phyloP scores from a whole-genome alignment of 768 basidiomycete species.

The Sistotremastrum niveocremeum region DNA sequence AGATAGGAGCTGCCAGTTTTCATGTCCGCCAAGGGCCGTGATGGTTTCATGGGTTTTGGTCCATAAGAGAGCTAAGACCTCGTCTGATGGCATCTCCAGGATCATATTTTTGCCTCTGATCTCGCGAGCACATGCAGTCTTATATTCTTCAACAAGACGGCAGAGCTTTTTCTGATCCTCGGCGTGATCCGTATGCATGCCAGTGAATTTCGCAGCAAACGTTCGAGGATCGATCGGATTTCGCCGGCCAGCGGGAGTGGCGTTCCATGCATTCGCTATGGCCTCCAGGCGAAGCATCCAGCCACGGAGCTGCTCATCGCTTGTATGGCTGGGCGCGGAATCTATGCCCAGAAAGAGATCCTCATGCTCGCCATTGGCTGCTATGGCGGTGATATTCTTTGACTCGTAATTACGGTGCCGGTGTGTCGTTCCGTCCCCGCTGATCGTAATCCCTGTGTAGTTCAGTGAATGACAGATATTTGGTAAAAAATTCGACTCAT shows the following conservation, averaged over 20 bases:
- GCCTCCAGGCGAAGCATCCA: conserved; percentile 6
- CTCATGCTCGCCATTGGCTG: no score
- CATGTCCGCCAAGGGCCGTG: no score
- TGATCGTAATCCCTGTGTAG: no score
- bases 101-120: conserved; percentile 2
- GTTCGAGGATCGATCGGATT: conserved; percentile 7
- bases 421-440: no score
- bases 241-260: conserved; percentile 7
- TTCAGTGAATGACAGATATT: no score
- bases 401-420: no score
- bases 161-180: conserved; percentile 17
- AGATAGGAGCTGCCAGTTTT: no score
- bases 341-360: conserved; percentile 9
- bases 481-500: no score
- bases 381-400: no score
- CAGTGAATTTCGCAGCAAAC: conserved; percentile 10
- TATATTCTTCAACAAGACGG: conserved; percentile 4
- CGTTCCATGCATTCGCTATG: conserved; percentile 10
- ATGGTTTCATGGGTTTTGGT: no score
- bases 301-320: conserved; percentile 13
- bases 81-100: no score
- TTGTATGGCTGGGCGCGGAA: conserved; percentile 15
- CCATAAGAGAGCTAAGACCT: no score
- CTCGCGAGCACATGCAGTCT: background rate
- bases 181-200: conserved; percentile 16